These are phyloP conservation scores for Pythium myriotylum DNA, from an alignment of 352 stramenopile genomes.

Conservation along the genomic window DNA sequence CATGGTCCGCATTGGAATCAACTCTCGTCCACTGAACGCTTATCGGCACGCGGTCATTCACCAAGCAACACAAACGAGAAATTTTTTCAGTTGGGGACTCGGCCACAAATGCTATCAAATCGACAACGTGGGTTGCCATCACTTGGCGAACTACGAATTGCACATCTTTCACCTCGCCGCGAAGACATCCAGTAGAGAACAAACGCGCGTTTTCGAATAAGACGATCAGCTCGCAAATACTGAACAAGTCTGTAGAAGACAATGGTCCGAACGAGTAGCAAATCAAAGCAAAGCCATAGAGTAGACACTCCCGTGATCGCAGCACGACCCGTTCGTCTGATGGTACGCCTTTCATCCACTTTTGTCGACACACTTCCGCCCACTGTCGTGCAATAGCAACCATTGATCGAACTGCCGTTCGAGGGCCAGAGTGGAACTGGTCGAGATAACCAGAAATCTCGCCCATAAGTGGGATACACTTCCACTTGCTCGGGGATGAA, in stretches of 20 bases:
- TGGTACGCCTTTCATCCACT: constrained; percentile 3
- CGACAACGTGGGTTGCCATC: constrained; percentile 32
- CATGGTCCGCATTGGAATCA: no score
- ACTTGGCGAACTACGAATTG: constrained; percentile 30
- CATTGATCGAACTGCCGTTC: constrained; percentile 25
- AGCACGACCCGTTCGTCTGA: constrained; percentile 26
- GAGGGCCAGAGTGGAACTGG: constrained; percentile 29
- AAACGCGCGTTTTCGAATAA: constrained; percentile 40
- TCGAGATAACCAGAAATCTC: constrained; percentile 33
- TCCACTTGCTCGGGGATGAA: constrained; percentile 13
- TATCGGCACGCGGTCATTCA: constrained; percentile 29
- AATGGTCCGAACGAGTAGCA: constrained; percentile 24
- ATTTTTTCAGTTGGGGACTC: constrained; percentile 16
- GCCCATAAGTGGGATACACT: constrained; percentile 36
- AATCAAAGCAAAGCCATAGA: constrained; percentile 47
- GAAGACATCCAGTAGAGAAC: constrained; percentile 4
- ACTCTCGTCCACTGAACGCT: constrained; percentile 28
- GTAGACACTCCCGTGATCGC: constrained; percentile 40
- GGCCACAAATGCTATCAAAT: background rate
- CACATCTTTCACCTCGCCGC: constrained; percentile 14
- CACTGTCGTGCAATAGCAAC: constrained; percentile 32
- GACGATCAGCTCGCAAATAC: constrained; percentile 46
- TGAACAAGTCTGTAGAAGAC: background rate
- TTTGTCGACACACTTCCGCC: constrained; percentile 17
- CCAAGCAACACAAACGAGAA: constrained; percentile 33